phyloP scores from a whole-genome alignment of 768 basidiomycete genomes.

The Amanita jacksonii region DNA sequence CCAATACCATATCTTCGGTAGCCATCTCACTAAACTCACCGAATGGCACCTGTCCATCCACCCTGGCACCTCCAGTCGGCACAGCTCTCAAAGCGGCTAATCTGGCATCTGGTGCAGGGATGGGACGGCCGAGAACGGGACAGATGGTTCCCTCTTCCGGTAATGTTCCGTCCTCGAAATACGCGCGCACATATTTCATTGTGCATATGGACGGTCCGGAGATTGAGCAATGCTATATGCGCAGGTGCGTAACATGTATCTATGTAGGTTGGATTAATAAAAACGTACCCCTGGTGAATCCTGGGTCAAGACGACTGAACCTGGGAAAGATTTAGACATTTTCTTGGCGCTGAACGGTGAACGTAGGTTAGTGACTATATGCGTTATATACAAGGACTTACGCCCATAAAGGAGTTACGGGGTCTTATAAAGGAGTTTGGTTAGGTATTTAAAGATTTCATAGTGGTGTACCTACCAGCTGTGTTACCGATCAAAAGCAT shows the following conservation, averaged over 20 bases:
- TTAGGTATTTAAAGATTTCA: not conserved
- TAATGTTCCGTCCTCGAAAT: no score
- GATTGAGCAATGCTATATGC: slow-evolving; percentile 13
- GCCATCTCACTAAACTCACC: slow-evolving; percentile 19
- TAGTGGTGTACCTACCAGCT: slow-evolving; percentile 9
- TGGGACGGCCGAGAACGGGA: not conserved
- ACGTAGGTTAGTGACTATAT: no score
- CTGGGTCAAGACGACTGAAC: slow-evolving; percentile 12
- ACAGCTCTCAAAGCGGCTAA: no score
- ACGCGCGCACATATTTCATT: no score
- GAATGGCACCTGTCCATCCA: no score
- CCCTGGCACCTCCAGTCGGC: no score
- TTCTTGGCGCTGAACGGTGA: slow-evolving; percentile 9
- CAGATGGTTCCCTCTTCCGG: no score
- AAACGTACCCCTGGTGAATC: slow-evolving; percentile 11
- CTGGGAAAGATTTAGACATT: slow-evolving; percentile 10
- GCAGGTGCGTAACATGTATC: no score
- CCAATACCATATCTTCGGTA: slow-evolving; percentile 18
- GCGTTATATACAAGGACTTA: not conserved
- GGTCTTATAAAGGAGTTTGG: not conserved
- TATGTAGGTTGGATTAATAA: not conserved
- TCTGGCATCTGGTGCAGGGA: not conserved
- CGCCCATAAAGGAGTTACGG: slow-evolving; percentile 1
- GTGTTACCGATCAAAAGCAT: slow-evolving; percentile 21
- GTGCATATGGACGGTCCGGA: no score